phyloP scores from a whole-genome alignment of 768 basidiomycete genomes.

The Leccinum uliginosum region DNA sequence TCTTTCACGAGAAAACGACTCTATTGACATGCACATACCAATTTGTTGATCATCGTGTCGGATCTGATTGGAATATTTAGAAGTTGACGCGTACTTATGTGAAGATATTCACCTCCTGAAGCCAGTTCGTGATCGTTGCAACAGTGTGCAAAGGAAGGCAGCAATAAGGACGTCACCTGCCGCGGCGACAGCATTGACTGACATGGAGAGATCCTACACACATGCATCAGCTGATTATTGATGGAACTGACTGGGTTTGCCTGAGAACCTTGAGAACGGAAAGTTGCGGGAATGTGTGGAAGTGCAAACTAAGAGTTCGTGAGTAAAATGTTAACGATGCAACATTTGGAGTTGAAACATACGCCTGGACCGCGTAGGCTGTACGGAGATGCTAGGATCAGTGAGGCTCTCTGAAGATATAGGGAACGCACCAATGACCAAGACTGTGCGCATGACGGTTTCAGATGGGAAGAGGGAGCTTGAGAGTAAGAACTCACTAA shows the following conservation, averaged over 20 bases:
- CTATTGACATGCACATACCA: conserved; percentile 19
- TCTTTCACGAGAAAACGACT: neutral
- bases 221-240: neutral
- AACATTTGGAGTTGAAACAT: conserved; percentile 15
- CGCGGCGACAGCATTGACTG: conserved; percentile 54
- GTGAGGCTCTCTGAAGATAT: neutral
- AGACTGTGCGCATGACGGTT: conserved; percentile 15
- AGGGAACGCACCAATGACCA: conserved; percentile 32
- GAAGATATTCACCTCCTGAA: conserved; percentile 38
- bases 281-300: conserved; percentile 45
- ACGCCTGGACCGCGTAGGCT: conserved; percentile 39
- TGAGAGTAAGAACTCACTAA: conserved; percentile 23
- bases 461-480: conserved; percentile 4
- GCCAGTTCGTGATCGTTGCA: conserved; percentile 49
- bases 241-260: neutral
- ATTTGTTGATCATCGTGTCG: conserved; percentile 52
- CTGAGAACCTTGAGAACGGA: conserved; percentile 39
- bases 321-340: neutral
- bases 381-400: conserved; percentile 1
- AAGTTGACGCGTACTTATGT: neutral
- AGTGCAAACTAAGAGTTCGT: conserved; percentile 33
- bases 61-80: conserved; percentile 25
- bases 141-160: conserved; percentile 38
- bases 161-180: conserved; percentile 52
- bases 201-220: conserved; percentile 39